These are phyloP conservation scores for Balamuthia mandrillaris DNA, from an alignment of 208 protist genomes.

Conservation along the genomic window DNA sequence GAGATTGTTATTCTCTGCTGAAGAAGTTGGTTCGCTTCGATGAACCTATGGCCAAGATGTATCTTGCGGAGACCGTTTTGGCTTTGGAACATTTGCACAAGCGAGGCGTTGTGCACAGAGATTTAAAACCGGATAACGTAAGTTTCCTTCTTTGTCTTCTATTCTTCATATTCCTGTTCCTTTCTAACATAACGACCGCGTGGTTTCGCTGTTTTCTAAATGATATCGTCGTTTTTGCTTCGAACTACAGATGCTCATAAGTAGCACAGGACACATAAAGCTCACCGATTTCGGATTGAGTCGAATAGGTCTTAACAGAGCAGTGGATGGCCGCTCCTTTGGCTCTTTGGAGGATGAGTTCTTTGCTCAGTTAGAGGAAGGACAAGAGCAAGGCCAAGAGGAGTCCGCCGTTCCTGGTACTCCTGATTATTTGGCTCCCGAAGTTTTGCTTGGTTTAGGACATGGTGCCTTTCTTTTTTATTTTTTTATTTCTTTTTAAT, in stretches of 20 bases:
- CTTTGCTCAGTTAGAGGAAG: neutral
- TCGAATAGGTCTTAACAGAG: neutral
- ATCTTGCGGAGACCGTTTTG: conserved; percentile 68
- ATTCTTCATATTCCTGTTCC: neutral
- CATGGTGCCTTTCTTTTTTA: conserved; percentile 51
- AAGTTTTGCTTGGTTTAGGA: conserved; percentile 59
- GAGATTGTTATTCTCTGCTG: conserved; percentile 67
- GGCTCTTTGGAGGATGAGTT: neutral
- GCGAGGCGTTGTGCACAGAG: conserved; percentile 37
- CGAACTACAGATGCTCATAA: conserved; percentile 73
- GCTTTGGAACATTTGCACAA: conserved; percentile 70
- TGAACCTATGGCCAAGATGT: conserved; percentile 21
- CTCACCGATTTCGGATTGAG: neutral
- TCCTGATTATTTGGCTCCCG: conserved; percentile 64
- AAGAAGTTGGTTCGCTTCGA: neutral
- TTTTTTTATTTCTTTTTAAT: neutral
- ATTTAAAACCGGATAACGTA: neutral
- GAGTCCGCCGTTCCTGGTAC: conserved; percentile 47
- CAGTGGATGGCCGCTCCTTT: neutral
- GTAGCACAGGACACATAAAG: neutral
- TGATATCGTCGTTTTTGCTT: neutral
- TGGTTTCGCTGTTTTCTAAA: neutral
- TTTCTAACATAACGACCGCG: neutral
- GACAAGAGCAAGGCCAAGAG: neutral
- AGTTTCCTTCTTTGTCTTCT: neutral